These are phyloP conservation scores for Zygnema circumcarinatum DNA, from an alignment of 139 green algal genomes.

Conservation along the genomic window DNA sequence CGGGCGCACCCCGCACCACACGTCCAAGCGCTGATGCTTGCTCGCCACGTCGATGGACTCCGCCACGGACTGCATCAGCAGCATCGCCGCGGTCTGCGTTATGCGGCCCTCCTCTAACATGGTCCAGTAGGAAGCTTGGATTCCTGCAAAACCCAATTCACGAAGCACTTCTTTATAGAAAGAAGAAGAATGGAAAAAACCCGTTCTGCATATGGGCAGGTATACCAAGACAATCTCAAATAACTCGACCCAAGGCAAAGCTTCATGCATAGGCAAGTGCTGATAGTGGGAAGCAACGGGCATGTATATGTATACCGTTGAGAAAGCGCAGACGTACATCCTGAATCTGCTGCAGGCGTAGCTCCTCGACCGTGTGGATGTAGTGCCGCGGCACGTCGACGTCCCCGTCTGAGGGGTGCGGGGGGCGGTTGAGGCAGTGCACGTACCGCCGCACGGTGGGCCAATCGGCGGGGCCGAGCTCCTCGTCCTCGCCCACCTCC, in stretches of 20 bases:
- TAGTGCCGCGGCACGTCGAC: not conserved
- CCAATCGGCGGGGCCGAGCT: conserved; percentile 48
- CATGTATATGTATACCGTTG: conserved; percentile 17
- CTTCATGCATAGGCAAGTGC: too few relatives aligned
- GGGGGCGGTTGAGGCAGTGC: conserved; percentile 20
- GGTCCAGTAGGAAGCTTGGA: conserved; percentile 48
- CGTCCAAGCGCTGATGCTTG: not conserved
- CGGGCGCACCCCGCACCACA: conserved; percentile 10
- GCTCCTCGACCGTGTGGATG: conserved; percentile 4
- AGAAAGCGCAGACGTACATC: conserved; percentile 34
- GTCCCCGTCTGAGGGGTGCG: not conserved
- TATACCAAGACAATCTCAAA: too few relatives aligned
- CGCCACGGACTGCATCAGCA: conserved; percentile 36
- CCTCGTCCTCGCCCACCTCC: conserved; percentile 26
- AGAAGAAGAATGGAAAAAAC: too few relatives aligned
- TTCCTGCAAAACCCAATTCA: conserved; percentile 9
- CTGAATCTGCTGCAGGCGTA: conserved; percentile 33
- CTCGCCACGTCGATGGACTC: conserved; percentile 32
- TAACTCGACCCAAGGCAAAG: too few relatives aligned
- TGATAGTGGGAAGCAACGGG: too few relatives aligned
- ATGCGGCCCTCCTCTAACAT: conserved; percentile 41
- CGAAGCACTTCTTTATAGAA: too few relatives aligned
- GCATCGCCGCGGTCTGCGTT: conserved; percentile 22
- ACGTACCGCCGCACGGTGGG: conserved; percentile 24
- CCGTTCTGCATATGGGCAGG: too few relatives aligned